These are phyloP conservation scores for Crotalaria pallida DNA, from an alignment of 306 rosid species.

Conservation along the genomic window DNA sequence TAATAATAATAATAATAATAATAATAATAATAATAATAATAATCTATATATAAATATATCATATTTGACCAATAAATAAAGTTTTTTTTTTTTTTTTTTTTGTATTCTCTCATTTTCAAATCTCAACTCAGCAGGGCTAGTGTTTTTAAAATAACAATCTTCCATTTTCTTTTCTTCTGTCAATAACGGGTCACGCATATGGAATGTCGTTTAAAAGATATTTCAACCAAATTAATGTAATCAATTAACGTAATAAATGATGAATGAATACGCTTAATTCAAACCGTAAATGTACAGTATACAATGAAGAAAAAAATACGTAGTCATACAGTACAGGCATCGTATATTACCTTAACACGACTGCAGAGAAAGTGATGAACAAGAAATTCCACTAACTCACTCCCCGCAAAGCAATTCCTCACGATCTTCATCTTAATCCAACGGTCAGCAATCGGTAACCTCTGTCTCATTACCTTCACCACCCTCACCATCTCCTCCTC, in stretches of 20 bases:
- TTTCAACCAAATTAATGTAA: neutral
- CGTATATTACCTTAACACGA: conserved; percentile 49
- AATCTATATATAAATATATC: no score
- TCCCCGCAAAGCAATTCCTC: conserved; percentile 68
- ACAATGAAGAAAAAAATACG: neutral
- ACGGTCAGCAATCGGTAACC: conserved; percentile 91
- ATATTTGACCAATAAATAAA: no score
- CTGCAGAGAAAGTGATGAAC: conserved; percentile 54
- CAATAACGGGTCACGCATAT: no score
- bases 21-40: no score
- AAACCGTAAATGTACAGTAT: neutral
- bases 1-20: no score
- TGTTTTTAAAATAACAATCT: no score
- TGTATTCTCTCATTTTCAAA: no score
- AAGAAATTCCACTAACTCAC: conserved; percentile 59
- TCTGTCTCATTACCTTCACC: conserved; percentile 61
- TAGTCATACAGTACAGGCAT: neutral
- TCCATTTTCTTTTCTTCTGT: no score
- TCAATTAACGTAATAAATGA: neutral
- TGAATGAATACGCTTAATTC: no score
- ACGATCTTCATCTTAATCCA: conserved; percentile 70
- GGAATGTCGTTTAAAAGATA: no score
- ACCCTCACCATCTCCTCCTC: conserved; percentile 49
- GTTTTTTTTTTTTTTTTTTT: no score
- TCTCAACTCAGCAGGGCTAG: no score